phyloP scores from a whole-genome alignment of 768 basidiomycete genomes.

The Harrya chromipes region DNA sequence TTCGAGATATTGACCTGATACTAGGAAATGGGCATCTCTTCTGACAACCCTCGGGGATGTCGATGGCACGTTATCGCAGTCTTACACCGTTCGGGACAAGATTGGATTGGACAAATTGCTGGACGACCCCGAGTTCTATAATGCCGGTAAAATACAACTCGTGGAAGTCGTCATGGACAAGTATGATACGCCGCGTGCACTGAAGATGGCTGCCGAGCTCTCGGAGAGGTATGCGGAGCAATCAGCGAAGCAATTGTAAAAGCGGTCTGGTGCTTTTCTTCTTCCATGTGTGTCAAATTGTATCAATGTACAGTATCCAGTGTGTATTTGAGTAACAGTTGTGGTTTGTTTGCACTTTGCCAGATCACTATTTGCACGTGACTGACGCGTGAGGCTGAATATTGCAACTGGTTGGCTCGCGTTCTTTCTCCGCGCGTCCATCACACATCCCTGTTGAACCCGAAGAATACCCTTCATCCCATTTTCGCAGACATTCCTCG shows the following conservation, averaged over 20 bases:
- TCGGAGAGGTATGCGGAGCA: constrained; percentile 11
- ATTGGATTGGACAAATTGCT: constrained; percentile 66
- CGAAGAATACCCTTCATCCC: neutral
- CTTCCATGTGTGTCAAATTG: neutral
- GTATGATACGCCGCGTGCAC: constrained; percentile 65
- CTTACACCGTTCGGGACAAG: constrained; percentile 67
- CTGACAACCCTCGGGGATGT: constrained; percentile 58
- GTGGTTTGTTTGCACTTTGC: neutral
- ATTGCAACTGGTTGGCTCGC: constrained; percentile 1
- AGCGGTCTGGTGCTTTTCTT: neutral
- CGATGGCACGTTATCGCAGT: constrained; percentile 46
- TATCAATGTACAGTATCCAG: too few relatives aligned
- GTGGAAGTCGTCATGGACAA: constrained; percentile 78
- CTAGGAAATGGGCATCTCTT: constrained; percentile 62
- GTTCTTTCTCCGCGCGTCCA: neutral
- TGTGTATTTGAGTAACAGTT: constrained; percentile 1
- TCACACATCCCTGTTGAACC: neutral
- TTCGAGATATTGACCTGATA: neutral
- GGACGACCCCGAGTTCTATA: constrained; percentile 56
- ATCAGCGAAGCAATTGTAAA: constrained; percentile 19
- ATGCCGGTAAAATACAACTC: constrained; percentile 66
- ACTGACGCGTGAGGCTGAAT: constrained; percentile 13
- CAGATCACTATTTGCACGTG: constrained; percentile 19
- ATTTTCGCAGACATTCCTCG: too few relatives aligned
- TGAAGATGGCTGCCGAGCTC: constrained; percentile 50